phyloP scores from a whole-genome alignment of 345 rosid species.

The Camelina neglecta region DNA sequence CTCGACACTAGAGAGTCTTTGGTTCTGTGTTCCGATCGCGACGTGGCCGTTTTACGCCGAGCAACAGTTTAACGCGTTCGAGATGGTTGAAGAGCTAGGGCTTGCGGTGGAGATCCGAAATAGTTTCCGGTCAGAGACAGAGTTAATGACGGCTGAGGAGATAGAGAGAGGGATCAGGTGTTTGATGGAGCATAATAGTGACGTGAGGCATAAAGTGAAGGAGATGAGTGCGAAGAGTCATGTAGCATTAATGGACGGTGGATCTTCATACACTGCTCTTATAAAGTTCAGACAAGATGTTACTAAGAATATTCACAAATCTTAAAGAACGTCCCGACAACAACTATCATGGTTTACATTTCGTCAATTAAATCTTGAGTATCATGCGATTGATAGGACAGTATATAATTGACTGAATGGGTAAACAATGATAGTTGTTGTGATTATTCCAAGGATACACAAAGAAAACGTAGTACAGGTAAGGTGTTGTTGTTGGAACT shows the following conservation, averaged over 20 bases:
- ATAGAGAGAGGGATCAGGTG: conserved; percentile 43
- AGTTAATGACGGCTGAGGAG: conserved; percentile 6
- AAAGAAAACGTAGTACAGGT: too few relatives aligned
- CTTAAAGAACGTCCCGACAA: too few relatives aligned
- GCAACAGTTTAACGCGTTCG: conserved; percentile 56
- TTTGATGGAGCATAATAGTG: conserved; percentile 43
- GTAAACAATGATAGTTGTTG: too few relatives aligned
- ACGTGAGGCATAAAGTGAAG: conserved; percentile 39
- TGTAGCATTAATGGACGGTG: conserved; percentile 37
- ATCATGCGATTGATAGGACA: too few relatives aligned
- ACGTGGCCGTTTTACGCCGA: conserved; percentile 47
- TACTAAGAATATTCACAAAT: too few relatives aligned
- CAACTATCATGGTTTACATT: too few relatives aligned
- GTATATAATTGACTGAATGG: too few relatives aligned
- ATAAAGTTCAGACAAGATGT: conserved; percentile 36
- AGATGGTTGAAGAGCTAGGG: conserved; percentile 51
- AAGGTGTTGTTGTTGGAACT: too few relatives aligned
- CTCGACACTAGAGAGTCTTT: conserved; percentile 30
- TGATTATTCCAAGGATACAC: too few relatives aligned
- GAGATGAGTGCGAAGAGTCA: conserved; percentile 37
- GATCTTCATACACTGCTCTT: conserved; percentile 34
- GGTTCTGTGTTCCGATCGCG: conserved; percentile 42
- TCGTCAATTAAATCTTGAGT: too few relatives aligned
- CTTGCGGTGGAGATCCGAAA: conserved; percentile 52
- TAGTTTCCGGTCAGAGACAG: conserved; percentile 30